phyloP scores from a whole-genome alignment of 805 yeast genomes.

The Teunomyces panamensis region DNA sequence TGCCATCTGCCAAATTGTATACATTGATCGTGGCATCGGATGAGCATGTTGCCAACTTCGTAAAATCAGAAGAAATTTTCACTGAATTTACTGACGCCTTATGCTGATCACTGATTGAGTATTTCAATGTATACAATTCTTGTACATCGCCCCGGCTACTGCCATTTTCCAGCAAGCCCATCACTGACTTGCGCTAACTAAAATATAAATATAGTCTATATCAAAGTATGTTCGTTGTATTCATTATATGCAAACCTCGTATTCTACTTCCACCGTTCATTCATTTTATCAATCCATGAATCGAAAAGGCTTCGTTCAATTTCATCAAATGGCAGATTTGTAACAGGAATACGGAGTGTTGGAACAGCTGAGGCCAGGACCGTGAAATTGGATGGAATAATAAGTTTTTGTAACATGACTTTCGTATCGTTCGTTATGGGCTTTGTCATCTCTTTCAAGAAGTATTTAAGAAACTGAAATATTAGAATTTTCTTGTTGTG shows the following conservation, averaged over 20 bases:
- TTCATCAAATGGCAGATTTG: conserved; percentile 29
- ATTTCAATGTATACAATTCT: conserved; percentile 12
- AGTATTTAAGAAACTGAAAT: conserved; percentile 38
- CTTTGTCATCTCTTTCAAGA: conserved; percentile 35
- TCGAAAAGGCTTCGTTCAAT: conserved; percentile 39
- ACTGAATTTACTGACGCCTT: conserved; percentile 38
- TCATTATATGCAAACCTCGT: not conserved
- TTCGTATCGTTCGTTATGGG: conserved; percentile 8
- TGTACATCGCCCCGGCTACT: not conserved
- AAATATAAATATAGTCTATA: too few relatives aligned
- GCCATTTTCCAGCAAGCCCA: conserved; percentile 3
- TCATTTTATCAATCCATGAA: conserved; percentile 42
- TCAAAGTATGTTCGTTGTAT: not conserved
- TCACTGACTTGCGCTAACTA: not conserved
- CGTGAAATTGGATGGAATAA: conserved; percentile 31
- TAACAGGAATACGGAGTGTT: conserved; percentile 1
- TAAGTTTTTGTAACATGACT: conserved; percentile 26
- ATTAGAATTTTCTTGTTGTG: conserved; percentile 26
- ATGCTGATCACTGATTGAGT: conserved; percentile 7
- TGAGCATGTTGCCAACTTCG: conserved; percentile 50
- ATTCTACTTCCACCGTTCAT: conserved; percentile 6
- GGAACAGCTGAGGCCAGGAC: not conserved
- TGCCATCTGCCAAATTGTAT: conserved; percentile 24
- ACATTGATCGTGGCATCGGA: conserved; percentile 28
- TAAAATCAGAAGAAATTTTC: conserved; percentile 62